Base-by-base conservation (phyloP, 1,139 yeast species). In the Taphrina populina region DNA sequence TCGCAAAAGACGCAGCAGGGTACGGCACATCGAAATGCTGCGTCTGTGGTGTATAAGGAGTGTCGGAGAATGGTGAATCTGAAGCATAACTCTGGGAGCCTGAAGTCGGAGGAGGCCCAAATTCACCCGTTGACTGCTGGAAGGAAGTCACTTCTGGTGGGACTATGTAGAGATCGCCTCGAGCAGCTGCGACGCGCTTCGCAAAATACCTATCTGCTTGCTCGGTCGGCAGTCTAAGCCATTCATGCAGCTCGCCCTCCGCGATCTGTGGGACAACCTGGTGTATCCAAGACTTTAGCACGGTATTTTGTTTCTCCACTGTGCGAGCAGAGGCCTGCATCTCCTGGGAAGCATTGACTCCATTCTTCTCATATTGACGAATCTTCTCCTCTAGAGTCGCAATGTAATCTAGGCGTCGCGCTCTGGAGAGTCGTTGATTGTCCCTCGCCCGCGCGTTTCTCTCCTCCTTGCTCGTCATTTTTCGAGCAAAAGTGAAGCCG, bases 311-410 rank as follows among this genome's bases (percentile, higher is more conserved):
- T 11, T 37, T 21, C 35, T 49, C 99, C 61, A 88, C 78, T 35
- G 97, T 88, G 96, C 97, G 92, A 61, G 94, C 75, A 62, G 92
- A 71, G 62, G 78, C 79, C 66, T 92, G 98, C 49, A 86, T 96
- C 63, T 79, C 82, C 37, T 88, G 63, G 1, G 73, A 67, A 41
- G 73, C 65, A 24, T 59, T 58, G 23, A 65, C 66, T 34, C 57
- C 58, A 21, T 51, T 59, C 59, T 71, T 71, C 61, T 78, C 78
- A 66, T 83, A 74, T 54, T 72, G 67, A 27, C 54, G 54, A 15
- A 49, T 34, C 44, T 49, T 40, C 11, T 37, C 39, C 24, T 49
- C 54, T 24, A 49, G 46, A 8, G 44, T 32, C 35, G 54, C 54
- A 2, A 49, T 37, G 29, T 41, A 41, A 10, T 49, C 54, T 33